Evolutionary conservation across 768 basidiomycete species (phyloP), one percentile per base, ranked within the genome.

Genomic region (Naematelia encephala): DNA sequence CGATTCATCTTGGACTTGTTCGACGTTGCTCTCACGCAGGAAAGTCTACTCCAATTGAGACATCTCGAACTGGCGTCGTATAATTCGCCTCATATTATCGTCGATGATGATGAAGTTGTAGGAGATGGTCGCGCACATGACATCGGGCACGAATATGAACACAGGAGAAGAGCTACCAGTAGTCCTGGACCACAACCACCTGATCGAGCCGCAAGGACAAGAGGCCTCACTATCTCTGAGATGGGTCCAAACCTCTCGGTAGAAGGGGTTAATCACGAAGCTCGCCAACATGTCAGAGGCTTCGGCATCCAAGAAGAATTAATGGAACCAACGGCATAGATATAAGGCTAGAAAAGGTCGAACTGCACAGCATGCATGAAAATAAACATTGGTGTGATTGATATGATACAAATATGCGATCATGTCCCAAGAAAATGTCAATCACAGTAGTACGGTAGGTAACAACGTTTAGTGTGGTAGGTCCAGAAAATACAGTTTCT

Each of bases 1-100:
- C 83, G 90, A 56, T 98, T 92, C 75, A 87, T 98, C 63, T 77
- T 97, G 60, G 94, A 99, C 59, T 81, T 97, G 4, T 99, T 99
- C 81, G 88, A 87, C 68, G 79, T 93, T 53, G 86, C 88, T 42
- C 78, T 96, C 42, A 59, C 65, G 23, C 56, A 60, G 4, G 71
- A 70, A 3, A 67, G 58, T 4, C 55, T 73, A 3, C 27, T 56
- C n/a, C 54, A 51, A n/a, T 42, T 63, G 21, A 14, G 57, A 14
- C 56, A 53, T 25, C 46, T 63, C 47, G 57, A 63, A 34, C 14
- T 52, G 29, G 14, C 19, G 22, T 25, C 47, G 44, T 13, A 49
- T 47, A 13, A 51, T 4, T 12, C n/a, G 29, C 46, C 19, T 10
- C n/a, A 19, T 11, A 47, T 21, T 19, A 21, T 26, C 19, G n/a